Evolutionary conservation across 139 green algal genomes (phyloP), one percentile per base, ranked within the genome.

Genomic region (Chlorella sp.): DNA sequence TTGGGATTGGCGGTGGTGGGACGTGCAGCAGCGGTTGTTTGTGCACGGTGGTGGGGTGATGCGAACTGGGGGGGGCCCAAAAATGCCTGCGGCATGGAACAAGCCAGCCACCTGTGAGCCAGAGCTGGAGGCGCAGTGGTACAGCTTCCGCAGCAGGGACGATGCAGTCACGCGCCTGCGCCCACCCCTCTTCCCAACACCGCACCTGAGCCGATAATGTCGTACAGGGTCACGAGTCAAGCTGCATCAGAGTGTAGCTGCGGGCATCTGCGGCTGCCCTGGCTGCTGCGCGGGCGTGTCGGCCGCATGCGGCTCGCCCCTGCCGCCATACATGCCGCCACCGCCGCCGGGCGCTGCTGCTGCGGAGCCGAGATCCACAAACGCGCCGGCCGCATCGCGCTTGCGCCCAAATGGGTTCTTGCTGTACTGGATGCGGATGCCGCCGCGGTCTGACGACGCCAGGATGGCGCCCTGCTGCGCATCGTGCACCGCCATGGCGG

Each of bases 331-430:
- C 67, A 44, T 74, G 67, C 67, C 67, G 32, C 21, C 26, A n/a
- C 75, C 36, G 41, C 63, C 62, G 63, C 32, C 41, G 7, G 60
- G 36, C 9, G 41, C 16, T 39, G 28, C 79, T 12, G 51, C 44
- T 12, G 30, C 30, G 26, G 15, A 23, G 51, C 12, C 51, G 51
- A 15, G 11, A 15, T 79, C 75, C 26, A 88, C 78, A 51, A 81
- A 69, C 36, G 85, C 84, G 38, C 90, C 90, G 17, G 86, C 76
- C 0, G 75, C 69, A 74, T 98, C 95, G 1, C 94, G 89, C 90
- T 98, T 98, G 73, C 91, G 92, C 41, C 95, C 95, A 79, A 96
- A 98, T 7, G 96, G 96, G 87, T 98, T 98, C 63, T 96, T 96
- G 81, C 83, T 93, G 90, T 92, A 98, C 91, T 98, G 95, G 78